Evolutionary conservation across 2,329 filamentous ascomycete species (phyloP).

Genomic region (Clonostachys byssicola): DNA sequence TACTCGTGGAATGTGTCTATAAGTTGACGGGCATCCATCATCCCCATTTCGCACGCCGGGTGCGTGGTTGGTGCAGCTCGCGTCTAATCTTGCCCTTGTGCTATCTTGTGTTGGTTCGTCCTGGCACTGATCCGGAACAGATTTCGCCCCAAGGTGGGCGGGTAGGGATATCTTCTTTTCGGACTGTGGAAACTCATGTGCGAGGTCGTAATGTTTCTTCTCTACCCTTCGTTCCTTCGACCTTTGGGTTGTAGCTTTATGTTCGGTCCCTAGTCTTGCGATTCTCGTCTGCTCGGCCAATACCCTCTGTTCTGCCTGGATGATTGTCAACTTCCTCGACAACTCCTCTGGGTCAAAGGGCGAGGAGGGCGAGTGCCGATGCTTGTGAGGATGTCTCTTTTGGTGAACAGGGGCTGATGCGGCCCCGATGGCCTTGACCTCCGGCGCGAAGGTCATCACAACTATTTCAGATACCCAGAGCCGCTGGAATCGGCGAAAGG

Average conservation of each 20-base stretch:
- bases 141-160: constrained; percentile 1
- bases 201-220: too few species aligned
- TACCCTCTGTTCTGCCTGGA: constrained; percentile 45
- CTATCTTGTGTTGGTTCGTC: too few species aligned
- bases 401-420: constrained; percentile 7
- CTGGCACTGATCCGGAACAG: not conserved
- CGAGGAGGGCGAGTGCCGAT: too few species aligned
- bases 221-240: too few species aligned
- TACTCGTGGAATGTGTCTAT: constrained; percentile 48
- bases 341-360: constrained; percentile 52
- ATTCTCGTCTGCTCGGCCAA: constrained; percentile 26
- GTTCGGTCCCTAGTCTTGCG: constrained; percentile 15
- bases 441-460: not conserved
- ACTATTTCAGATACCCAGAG: too few species aligned
- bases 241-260: not conserved
- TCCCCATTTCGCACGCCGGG: too few species aligned
- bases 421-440: constrained; percentile 4
- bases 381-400: too few species aligned
- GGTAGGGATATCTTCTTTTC: constrained; percentile 4
- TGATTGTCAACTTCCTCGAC: constrained; percentile 42
- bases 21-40: constrained; percentile 11
- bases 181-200: not conserved
- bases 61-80: too few species aligned
- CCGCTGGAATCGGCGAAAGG: too few species aligned
- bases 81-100: too few species aligned